Evolutionary conservation across 1,284 basidiomycete species (phyloP), one percentile per base, ranked within the genome.

Genomic region (Schizophyllum commune): DNA sequence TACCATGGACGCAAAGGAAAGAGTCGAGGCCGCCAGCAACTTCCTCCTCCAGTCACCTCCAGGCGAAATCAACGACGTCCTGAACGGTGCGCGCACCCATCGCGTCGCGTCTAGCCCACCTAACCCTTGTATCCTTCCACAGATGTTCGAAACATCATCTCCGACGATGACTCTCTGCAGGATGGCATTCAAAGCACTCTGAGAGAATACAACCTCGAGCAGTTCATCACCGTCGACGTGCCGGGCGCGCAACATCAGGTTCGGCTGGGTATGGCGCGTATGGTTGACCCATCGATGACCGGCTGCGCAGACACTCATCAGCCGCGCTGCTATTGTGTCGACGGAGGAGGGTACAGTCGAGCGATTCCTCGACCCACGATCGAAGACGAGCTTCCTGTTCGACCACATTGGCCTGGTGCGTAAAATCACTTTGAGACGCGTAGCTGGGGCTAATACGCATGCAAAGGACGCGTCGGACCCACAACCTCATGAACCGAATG

Each of bases 1-100:
- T 27, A 27, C 27, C 39, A 88, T 88, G 85, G 82, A 84, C 64
- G 70, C 79, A 57, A 73, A 78, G 60, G 83, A 88, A 68, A 83
- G 86, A 32, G 84, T 91, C 57, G 77, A 84, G 68, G 81, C 82
- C 11, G 94, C 91, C 7, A 86, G 89, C 17, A 78, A 78, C 58
- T 93, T 97, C 68, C 79, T 98, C 34, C 80, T 92, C 1, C 94
- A 96, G 72, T 86, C 92, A 1, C 95, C 95, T 13, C 95, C 95
- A 0, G 95, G 95, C 59, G 92, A 98, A 77, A 94, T 96, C 68
- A 96, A 96, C 72, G 94, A 96, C 76, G 93, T 96, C 27, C 81
- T 96, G 62, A 94, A 92, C 70, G 93, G 91, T 91, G 65, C 68
- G 75, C 66, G 59, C 53, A 47, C 61, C 63, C 51, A 17, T 47